Percentiles rank a stretch among this genome's conserved stretches.
These are phyloP conservation scores for Yamadazyma blattariae DNA, from an alignment of 1,139 yeast species.

Conservation along the genomic window DNA sequence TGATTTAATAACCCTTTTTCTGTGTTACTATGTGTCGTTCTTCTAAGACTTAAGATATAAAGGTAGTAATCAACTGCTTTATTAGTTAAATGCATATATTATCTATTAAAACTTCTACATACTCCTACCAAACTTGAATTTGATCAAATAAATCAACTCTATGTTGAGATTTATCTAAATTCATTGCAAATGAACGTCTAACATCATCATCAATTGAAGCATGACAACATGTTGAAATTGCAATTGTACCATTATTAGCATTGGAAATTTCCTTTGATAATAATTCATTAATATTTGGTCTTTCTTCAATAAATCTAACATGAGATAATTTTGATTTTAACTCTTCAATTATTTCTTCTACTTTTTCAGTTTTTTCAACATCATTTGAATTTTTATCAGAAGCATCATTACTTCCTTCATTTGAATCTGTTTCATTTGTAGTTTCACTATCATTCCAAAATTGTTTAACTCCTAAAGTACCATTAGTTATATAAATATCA, in stretches of 20 bases:
- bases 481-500: slow-evolving; percentile 35
- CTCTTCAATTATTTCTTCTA: slow-evolving; percentile 15
- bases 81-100: too few species aligned
- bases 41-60: too few species aligned
- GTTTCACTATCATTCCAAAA: slow-evolving; percentile 15
- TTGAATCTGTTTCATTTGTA: slow-evolving; percentile 5
- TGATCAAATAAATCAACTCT: slow-evolving; percentile 44
- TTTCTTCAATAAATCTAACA: slow-evolving; percentile 31
- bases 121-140: slow-evolving; percentile 41
- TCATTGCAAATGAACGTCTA: slow-evolving; percentile 30
- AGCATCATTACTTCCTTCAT: slow-evolving; percentile 7
- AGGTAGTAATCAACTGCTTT: too few species aligned
- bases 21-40: too few species aligned
- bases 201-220: slow-evolving; percentile 38
- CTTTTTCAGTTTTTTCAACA: slow-evolving; percentile 13
- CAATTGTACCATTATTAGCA: slow-evolving; percentile 27
- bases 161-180: slow-evolving; percentile 24
- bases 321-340: slow-evolving; percentile 20
- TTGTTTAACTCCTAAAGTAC: slow-evolving; percentile 19
- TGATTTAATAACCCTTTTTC: too few species aligned
- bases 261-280: slow-evolving; percentile 31
- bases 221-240: slow-evolving; percentile 42
- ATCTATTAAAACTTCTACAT: too few species aligned
- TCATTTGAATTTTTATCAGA: not conserved
- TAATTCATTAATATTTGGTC: slow-evolving; percentile 40